These are phyloP conservation scores for Boletellus dicymbophilus DNA, from an alignment of 1,284 basidiomycete species.

Conservation along the genomic window DNA sequence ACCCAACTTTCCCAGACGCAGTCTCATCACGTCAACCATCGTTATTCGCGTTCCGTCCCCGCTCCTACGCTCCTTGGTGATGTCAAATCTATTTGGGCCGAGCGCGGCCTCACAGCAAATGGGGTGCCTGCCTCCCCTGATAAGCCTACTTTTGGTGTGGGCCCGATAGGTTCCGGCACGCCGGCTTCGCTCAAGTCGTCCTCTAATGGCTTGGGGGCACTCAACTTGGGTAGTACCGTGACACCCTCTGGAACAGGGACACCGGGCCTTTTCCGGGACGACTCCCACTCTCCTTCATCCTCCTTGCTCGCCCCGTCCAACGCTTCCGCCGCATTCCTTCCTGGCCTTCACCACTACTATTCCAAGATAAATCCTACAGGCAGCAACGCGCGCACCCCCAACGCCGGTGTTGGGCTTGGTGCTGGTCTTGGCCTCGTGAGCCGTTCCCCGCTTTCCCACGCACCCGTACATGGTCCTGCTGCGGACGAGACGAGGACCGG, in stretches of 20 bases:
- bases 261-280: conserved; percentile 36
- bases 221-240: conserved; percentile 11
- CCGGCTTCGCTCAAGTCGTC: conserved; percentile 48
- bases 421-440: conserved; percentile 28
- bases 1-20: conserved; percentile 15
- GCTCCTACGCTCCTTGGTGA: conserved; percentile 72
- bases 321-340: conserved; percentile 78
- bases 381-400: conserved; percentile 22
- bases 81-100: conserved; percentile 73
- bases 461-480: conserved; percentile 30
- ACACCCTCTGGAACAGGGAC: conserved; percentile 10
- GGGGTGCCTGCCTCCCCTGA: conserved; percentile 33
- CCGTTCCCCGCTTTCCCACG: conserved; percentile 31
- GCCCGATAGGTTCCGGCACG: conserved; percentile 43
- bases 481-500: conserved; percentile 38
- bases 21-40: conserved; percentile 52
- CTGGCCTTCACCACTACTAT: conserved; percentile 64
- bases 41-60: conserved; percentile 77
- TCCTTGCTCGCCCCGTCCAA: conserved; percentile 61
- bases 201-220: conserved; percentile 38
- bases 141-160: conserved; percentile 22
- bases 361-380: conserved; percentile 45
- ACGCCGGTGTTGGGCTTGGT: conserved; percentile 21
- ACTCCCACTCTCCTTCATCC: conserved; percentile 40
- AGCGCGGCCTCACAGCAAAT: conserved; percentile 32